Conservation (phyloP, 208 protist species). For the Trypanosomatidae sp. region DNA sequence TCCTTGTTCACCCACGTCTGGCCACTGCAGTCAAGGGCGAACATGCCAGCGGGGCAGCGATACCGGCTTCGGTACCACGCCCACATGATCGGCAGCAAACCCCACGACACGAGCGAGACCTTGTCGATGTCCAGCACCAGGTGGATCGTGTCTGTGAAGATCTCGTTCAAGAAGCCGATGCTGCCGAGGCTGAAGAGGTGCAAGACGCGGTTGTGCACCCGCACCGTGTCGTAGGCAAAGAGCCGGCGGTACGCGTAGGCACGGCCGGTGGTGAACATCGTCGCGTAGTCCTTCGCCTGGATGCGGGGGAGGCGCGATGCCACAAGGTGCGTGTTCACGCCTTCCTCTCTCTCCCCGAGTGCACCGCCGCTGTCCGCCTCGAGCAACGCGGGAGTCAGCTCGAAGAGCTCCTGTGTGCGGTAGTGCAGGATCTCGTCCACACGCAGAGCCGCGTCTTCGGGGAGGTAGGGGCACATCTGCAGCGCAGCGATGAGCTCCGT, state of each 20-base stretch:
- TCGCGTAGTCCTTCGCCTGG: slow-evolving; percentile 56
- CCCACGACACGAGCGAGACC: too few relatives aligned
- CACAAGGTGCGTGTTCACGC: slow-evolving; percentile 42
- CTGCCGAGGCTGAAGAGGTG: slow-evolving; percentile 21
- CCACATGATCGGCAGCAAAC: too few relatives aligned
- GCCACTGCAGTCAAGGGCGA: too few relatives aligned
- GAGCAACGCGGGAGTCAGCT: slow-evolving; percentile 7
- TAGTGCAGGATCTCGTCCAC: slow-evolving; percentile 13
- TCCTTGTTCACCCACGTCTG: too few relatives aligned
- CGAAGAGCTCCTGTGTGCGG: slow-evolving; percentile 12
- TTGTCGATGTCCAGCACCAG: too few relatives aligned
- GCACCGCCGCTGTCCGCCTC: slow-evolving; percentile 2
- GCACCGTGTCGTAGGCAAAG: slow-evolving; percentile 26
- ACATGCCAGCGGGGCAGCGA: too few relatives aligned
- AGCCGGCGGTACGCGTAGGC: slow-evolving; percentile 65
- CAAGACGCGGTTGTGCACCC: slow-evolving; percentile 55
- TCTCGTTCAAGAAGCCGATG: too few relatives aligned
- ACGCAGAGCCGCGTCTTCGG: slow-evolving; percentile 4
- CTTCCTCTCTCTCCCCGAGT: too few relatives aligned
- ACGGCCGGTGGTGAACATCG: slow-evolving; percentile 62
- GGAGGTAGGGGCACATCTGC: slow-evolving; percentile 17
- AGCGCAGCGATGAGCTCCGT: background rate
- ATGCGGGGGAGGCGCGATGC: slow-evolving; percentile 42
- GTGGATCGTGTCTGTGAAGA: too few relatives aligned
- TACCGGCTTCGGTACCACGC: too few relatives aligned